Evolutionary conservation across 2,329 filamentous ascomycete species (phyloP).

Genomic region (Immersiporthe knoxdaviesiana): DNA sequence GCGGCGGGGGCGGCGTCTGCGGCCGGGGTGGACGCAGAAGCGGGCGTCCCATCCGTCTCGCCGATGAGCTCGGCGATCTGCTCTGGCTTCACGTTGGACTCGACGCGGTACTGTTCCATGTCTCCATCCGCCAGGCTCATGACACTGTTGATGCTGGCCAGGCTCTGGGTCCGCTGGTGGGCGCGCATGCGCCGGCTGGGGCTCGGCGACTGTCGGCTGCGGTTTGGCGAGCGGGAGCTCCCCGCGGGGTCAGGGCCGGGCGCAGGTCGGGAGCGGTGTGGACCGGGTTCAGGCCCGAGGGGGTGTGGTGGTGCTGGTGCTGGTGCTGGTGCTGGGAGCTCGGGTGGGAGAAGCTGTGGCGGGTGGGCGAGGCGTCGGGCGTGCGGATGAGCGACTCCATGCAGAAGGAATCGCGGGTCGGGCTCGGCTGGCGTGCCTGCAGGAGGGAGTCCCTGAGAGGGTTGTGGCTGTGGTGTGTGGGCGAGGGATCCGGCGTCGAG

Average conservation of each 20-base stretch:
- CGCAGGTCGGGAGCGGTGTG: constrained; percentile 27
- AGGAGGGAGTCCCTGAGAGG: constrained; percentile 27
- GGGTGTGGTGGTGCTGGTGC: background rate
- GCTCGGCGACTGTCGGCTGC: constrained; percentile 27
- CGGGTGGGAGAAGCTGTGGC: constrained; percentile 29
- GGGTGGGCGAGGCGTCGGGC: constrained; percentile 26
- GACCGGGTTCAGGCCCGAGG: constrained; percentile 13
- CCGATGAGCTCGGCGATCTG: constrained; percentile 29
- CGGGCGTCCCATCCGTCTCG: constrained; percentile 22
- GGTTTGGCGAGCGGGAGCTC: constrained; percentile 19
- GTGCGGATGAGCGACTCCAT: constrained; percentile 25
- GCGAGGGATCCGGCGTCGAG: constrained; percentile 25
- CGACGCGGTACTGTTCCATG: constrained; percentile 30
- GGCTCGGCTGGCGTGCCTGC: constrained; percentile 26
- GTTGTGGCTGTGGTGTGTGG: constrained; percentile 25
- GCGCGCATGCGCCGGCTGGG: constrained; percentile 28
- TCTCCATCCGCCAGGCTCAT: constrained; percentile 29
- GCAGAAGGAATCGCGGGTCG: constrained; percentile 20
- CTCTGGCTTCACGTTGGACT: constrained; percentile 28
- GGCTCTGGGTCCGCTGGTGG: constrained; percentile 28
- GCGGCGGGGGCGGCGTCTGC: background rate
- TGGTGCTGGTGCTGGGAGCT: constrained; percentile 16
- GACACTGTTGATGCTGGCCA: constrained; percentile 28
- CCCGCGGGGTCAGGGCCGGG: constrained; percentile 22
- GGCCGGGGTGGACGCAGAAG: background rate